Percentiles rank a stretch among this genome's conserved stretches.
phyloP scores from a whole-genome alignment of 83 land plant genomes.

The Picea abies region DNA sequence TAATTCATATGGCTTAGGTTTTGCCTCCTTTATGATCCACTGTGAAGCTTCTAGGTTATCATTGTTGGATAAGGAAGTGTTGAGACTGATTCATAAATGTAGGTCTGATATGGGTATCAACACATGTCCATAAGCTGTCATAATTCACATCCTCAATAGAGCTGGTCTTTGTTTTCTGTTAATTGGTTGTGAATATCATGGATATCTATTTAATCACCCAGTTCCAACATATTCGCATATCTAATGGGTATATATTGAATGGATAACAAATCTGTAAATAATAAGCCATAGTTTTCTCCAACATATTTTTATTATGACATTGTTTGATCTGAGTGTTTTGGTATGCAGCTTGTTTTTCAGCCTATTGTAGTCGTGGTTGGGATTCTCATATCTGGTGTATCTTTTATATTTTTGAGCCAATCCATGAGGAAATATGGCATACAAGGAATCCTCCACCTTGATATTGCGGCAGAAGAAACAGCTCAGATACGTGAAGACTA shows the following conservation, averaged over 20 bases:
- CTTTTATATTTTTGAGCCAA: slow-evolving; percentile 31
- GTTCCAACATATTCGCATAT: background rate
- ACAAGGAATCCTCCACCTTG: slow-evolving; percentile 37
- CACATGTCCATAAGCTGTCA: background rate
- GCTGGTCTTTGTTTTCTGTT: too few relatives aligned
- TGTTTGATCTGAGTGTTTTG: too few relatives aligned
- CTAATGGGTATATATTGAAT: background rate
- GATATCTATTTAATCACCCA: too few relatives aligned
- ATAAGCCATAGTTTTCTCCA: too few relatives aligned
- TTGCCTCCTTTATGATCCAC: background rate
- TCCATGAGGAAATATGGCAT: slow-evolving; percentile 33
- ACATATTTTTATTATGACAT: too few relatives aligned
- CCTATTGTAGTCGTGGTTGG: slow-evolving; percentile 33
- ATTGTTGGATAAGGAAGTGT: background rate
- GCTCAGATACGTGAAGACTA: slow-evolving; percentile 23
- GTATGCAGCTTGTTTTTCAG: slow-evolving; percentile 36
- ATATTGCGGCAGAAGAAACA: slow-evolving; percentile 31
- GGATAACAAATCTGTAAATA: too few relatives aligned
- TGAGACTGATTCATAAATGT: too few relatives aligned
- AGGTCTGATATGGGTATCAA: background rate
- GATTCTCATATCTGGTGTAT: slow-evolving; percentile 11
- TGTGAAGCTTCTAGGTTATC: background rate
- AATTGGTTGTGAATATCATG: too few relatives aligned
- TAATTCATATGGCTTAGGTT: background rate
- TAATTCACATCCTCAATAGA: too few relatives aligned